These are phyloP conservation scores for Gypsophila paniculata DNA, from an alignment of 179 eudicot species.

Conservation along the genomic window DNA sequence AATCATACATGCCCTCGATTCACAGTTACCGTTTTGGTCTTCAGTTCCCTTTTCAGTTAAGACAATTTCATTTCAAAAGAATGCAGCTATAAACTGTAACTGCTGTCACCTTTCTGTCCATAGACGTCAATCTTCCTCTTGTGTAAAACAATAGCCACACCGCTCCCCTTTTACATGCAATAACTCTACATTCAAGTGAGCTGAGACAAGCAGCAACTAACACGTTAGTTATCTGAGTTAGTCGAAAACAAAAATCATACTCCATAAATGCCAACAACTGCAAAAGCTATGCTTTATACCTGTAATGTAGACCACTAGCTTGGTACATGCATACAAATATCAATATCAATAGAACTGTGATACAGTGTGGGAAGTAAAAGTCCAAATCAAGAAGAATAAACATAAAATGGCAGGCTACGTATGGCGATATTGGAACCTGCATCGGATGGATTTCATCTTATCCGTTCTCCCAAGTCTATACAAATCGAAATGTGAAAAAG, in stretches of 20 bases:
- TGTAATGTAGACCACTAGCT: slow-evolving; percentile 24
- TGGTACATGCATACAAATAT: slow-evolving; percentile 25
- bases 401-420: slow-evolving; percentile 29
- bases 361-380: slow-evolving; percentile 30
- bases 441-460: slow-evolving; percentile 29
- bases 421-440: slow-evolving; percentile 20
- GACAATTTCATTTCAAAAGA: too few relatives aligned
- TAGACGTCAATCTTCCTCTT: too few relatives aligned
- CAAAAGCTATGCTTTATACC: slow-evolving; percentile 27
- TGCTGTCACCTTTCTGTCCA: too few relatives aligned
- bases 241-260: neutral
- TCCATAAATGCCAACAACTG: slow-evolving; percentile 15
- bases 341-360: slow-evolving; percentile 23
- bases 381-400: slow-evolving; percentile 21
- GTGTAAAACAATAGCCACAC: too few relatives aligned
- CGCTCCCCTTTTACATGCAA: too few relatives aligned
- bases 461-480: slow-evolving; percentile 30
- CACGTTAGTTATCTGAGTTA: neutral
- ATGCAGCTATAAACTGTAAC: too few relatives aligned
- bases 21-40: too few relatives aligned
- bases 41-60: too few relatives aligned
- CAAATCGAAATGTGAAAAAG: slow-evolving; percentile 28
- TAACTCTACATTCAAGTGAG: slow-evolving; percentile 1
- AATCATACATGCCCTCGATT: too few relatives aligned
- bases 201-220: neutral